These are phyloP conservation scores for Lodderomyces parapsilosis DNA, from an alignment of 1,139 yeast species.

Conservation along the genomic window DNA sequence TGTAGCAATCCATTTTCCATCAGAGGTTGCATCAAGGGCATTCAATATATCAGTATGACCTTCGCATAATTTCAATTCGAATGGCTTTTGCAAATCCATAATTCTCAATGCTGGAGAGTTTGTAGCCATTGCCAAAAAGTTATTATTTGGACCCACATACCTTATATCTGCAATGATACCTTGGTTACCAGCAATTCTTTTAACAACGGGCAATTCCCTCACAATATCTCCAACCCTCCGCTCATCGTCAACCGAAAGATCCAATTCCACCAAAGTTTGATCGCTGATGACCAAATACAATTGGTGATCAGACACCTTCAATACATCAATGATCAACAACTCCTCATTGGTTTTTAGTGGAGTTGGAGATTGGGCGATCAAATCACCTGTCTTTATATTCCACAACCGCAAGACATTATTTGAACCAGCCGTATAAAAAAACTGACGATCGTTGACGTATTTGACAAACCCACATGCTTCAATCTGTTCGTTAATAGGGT, in stretches of 20 bases:
- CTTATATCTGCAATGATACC: constrained; percentile 91
- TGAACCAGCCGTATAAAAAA: constrained; percentile 79
- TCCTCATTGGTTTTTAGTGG: constrained; percentile 67
- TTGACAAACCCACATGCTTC: constrained; percentile 73
- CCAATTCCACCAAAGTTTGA: constrained; percentile 69
- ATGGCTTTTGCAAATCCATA: constrained; percentile 54
- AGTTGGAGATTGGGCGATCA: constrained; percentile 45
- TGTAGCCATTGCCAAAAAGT: constrained; percentile 78
- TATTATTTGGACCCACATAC: constrained; percentile 63
- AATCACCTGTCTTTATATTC: constrained; percentile 40
- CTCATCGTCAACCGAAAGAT: constrained; percentile 24
- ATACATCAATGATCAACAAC: constrained; percentile 60
- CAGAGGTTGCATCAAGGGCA: constrained; percentile 69
- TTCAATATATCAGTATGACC: constrained; percentile 89
- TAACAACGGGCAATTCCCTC: constrained; percentile 38
- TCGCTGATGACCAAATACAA: constrained; percentile 65
- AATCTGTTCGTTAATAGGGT: constrained; percentile 75
- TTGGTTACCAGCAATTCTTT: constrained; percentile 85
- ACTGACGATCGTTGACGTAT: constrained; percentile 24
- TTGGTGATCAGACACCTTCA: constrained; percentile 25
- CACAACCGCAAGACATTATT: constrained; percentile 65
- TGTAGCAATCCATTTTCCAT: constrained; percentile 88
- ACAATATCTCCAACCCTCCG: constrained; percentile 16
- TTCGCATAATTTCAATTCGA: constrained; percentile 63
- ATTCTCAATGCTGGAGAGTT: constrained; percentile 90